Evolutionary conservation across 1,284 basidiomycete species (phyloP).

Genomic region (Limonomyces culmigenus): DNA sequence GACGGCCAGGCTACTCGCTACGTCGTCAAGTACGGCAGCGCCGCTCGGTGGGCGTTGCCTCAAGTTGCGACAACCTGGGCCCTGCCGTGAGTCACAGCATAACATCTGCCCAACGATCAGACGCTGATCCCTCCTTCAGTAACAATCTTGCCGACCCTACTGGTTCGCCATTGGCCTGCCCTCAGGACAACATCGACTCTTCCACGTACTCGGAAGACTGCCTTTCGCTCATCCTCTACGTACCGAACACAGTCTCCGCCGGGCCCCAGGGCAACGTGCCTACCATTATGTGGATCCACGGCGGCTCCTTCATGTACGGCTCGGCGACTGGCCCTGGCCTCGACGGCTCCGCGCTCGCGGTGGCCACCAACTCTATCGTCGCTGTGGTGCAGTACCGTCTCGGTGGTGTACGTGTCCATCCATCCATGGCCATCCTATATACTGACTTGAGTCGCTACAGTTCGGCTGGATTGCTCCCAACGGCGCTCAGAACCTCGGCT

Average conservation of each 20-base stretch:
- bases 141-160: constrained; percentile 33
- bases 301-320: constrained; percentile 67
- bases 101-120: background rate
- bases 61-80: constrained; percentile 33
- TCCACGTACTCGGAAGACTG: constrained; percentile 57
- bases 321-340: constrained; percentile 58
- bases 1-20: constrained; percentile 35
- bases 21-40: constrained; percentile 46
- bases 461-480: constrained; percentile 62
- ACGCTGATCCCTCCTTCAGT: constrained; percentile 15
- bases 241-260: constrained; percentile 25
- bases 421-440: background rate
- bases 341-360: constrained; percentile 63
- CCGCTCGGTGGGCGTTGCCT: constrained; percentile 41
- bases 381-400: constrained; percentile 75
- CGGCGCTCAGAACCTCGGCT: constrained; percentile 50
- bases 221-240: constrained; percentile 59
- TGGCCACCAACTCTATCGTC: constrained; percentile 63
- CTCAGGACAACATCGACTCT: constrained; percentile 34
- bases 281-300: constrained; percentile 67
- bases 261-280: constrained; percentile 27
- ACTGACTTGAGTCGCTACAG: constrained; percentile 16
- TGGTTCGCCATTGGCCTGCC: constrained; percentile 50
- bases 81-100: constrained; percentile 34
- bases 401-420: constrained; percentile 42